A percentile compares a stretch with the other conserved stretches of the same genome.
These are phyloP conservation scores for Globisporangium nodosum DNA, from an alignment of 352 stramenopile species.

Conservation along the genomic window DNA sequence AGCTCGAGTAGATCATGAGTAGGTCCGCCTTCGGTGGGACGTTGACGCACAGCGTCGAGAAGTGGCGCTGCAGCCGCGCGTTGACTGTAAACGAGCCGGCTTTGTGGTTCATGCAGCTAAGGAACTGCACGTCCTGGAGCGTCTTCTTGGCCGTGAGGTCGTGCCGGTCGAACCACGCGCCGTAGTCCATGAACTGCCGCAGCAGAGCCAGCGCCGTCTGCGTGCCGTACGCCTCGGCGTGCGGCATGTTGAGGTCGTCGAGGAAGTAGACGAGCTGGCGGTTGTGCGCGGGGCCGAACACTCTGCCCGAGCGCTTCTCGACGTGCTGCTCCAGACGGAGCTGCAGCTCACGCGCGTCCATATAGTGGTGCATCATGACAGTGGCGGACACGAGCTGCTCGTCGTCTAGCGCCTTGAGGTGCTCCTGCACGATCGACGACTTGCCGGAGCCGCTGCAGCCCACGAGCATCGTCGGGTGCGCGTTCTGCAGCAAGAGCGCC, in stretches of 20 bases:
- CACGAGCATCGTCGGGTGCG: slow-evolving; percentile 67
- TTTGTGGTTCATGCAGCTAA: slow-evolving; percentile 91
- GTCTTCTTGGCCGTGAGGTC: slow-evolving; percentile 85
- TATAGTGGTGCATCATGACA: slow-evolving; percentile 87
- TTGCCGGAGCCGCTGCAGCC: slow-evolving; percentile 85
- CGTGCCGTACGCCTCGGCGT: slow-evolving; percentile 83
- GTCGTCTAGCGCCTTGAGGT: slow-evolving; percentile 64
- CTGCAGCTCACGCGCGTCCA: slow-evolving; percentile 78
- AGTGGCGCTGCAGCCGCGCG: slow-evolving; percentile 84
- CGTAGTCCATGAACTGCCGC: slow-evolving; percentile 90
- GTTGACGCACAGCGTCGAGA: slow-evolving; percentile 70
- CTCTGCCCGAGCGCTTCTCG: slow-evolving; percentile 83
- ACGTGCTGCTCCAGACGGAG: slow-evolving; percentile 70
- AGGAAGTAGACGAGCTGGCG: slow-evolving; percentile 87
- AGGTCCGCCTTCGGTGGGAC: slow-evolving; percentile 68
- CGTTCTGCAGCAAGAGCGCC: slow-evolving; percentile 38
- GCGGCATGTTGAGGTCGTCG: slow-evolving; percentile 90
- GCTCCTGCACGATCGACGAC: slow-evolving; percentile 69
- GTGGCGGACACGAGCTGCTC: slow-evolving; percentile 34
- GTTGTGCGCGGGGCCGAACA: slow-evolving; percentile 79
- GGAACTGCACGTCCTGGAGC: slow-evolving; percentile 86
- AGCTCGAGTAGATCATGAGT: slow-evolving; percentile 56
- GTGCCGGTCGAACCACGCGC: slow-evolving; percentile 86
- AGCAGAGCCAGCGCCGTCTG: slow-evolving; percentile 88
- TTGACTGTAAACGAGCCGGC: slow-evolving; percentile 86